These are phyloP conservation scores for Oxyria digyna DNA, from an alignment of 148 eudicot genomes.

Conservation along the genomic window DNA sequence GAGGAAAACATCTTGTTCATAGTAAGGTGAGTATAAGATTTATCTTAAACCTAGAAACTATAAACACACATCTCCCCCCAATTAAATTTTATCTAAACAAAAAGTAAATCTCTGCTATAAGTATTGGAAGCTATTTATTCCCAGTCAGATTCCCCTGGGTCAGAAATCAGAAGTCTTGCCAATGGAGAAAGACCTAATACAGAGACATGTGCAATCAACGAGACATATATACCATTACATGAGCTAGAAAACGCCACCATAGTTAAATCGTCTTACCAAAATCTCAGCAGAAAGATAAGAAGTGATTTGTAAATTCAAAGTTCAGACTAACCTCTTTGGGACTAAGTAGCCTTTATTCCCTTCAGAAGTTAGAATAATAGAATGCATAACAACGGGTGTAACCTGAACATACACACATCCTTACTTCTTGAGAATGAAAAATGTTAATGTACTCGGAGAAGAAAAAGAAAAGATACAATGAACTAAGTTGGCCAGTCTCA, in stretches of 20 bases:
- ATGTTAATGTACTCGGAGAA: neutral
- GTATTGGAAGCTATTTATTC: neutral
- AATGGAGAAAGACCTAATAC: neutral
- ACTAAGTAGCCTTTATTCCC: constrained; percentile 4
- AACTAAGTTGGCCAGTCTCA: too few species aligned
- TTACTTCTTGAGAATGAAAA: neutral
- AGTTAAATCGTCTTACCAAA: neutral
- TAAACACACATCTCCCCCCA: neutral
- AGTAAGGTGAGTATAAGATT: neutral
- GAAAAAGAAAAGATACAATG: neutral
- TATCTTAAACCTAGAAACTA: neutral
- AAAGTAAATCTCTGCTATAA: neutral
- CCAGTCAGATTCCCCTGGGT: neutral
- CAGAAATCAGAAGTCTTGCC: neutral
- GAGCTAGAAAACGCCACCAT: neutral
- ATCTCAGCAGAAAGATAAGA: neutral
- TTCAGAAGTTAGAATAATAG: neutral
- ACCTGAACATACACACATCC: neutral
- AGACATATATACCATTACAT: neutral
- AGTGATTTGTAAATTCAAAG: neutral
- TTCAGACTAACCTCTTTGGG: neutral
- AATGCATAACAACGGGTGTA: neutral
- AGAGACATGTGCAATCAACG: neutral
- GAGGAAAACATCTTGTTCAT: neutral
- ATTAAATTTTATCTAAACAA: neutral